These are phyloP conservation scores for Cladosporium cucumerinum DNA, from an alignment of 2,329 filamentous ascomycete species.

Conservation along the genomic window DNA sequence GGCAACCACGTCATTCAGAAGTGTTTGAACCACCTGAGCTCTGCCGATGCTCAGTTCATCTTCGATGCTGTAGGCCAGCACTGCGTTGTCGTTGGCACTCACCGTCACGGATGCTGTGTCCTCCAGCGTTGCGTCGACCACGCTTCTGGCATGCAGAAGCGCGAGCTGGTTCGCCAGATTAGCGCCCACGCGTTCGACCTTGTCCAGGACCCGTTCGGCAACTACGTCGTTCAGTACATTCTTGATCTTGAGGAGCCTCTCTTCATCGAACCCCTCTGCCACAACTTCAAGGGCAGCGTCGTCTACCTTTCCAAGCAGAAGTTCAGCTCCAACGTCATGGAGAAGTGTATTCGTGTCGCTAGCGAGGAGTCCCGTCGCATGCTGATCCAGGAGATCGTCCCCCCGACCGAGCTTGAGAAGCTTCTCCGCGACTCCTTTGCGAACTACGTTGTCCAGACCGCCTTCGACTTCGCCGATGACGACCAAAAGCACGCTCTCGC, in stretches of 20 bases:
- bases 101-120: constrained; percentile 96
- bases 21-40: constrained; percentile 88
- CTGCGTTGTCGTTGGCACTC: constrained; percentile 88
- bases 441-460: constrained; percentile 98
- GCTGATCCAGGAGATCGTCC: constrained; percentile 79
- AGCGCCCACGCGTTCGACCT: constrained; percentile 83
- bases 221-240: constrained; percentile 99
- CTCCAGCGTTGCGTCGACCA: constrained; percentile 98
- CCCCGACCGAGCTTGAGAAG: constrained; percentile 74
- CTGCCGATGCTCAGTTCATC: constrained; percentile 88
- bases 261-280: constrained; percentile 86
- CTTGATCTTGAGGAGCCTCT: constrained; percentile 81
- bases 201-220: constrained; percentile 95
- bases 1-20: constrained; percentile 99
- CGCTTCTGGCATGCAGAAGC: constrained; percentile 83
- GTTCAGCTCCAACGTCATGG: constrained; percentile 98
- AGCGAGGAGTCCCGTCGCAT: constrained; percentile 69
- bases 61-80: constrained; percentile 87
- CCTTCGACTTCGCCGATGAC: constrained; percentile 77
- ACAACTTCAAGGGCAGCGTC: constrained; percentile 72
- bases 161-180: constrained; percentile 80
- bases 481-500: constrained; percentile 72
- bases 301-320: constrained; percentile 83
- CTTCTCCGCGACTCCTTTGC: constrained; percentile 89
- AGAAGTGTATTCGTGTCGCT: constrained; percentile 84